Percentiles rank a stretch among this genome's conserved stretches.
These are phyloP conservation scores for Kappamyces sp. DNA, from an alignment of 192 early-diverging fungal genomes.

Conservation along the genomic window DNA sequence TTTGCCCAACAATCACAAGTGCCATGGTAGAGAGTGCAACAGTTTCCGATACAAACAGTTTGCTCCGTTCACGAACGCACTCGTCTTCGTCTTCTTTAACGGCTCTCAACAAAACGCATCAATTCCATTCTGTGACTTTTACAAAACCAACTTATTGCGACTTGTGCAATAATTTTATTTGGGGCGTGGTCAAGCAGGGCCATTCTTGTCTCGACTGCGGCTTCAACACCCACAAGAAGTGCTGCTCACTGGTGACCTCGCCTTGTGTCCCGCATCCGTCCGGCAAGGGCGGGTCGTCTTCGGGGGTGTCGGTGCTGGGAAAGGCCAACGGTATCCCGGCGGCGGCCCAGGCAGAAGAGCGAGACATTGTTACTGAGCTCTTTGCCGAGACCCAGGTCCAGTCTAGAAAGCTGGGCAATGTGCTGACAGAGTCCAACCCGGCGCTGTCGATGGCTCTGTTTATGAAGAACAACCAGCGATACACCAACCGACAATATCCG, in stretches of 20 bases:
- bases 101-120: constrained; percentile 23
- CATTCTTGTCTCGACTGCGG: constrained; percentile 29
- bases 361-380: constrained; percentile 20
- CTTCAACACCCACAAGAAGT: constrained; percentile 46
- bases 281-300: constrained; percentile 9
- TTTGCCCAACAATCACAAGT: no score
- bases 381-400: constrained; percentile 60
- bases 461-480: constrained; percentile 18
- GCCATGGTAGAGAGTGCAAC: no score
- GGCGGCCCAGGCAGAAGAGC: constrained; percentile 13
- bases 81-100: no score
- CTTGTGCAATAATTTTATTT: constrained; percentile 59
- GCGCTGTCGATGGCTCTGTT: constrained; percentile 3
- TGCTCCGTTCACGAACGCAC: no score
- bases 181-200: constrained; percentile 68
- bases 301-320: constrained; percentile 8
- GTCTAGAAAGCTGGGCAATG: constrained; percentile 40
- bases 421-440: constrained; percentile 6
- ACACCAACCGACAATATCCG: constrained; percentile 11
- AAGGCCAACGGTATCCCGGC: neutral
- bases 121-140: constrained; percentile 51
- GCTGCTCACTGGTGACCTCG: constrained; percentile 28
- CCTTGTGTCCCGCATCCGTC: constrained; percentile 16
- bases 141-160: constrained; percentile 61
- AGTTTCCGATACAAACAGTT: no score